phyloP scores from a whole-genome alignment of 2,329 filamentous ascomycete species.

The Aspergillus phoenicis region DNA sequence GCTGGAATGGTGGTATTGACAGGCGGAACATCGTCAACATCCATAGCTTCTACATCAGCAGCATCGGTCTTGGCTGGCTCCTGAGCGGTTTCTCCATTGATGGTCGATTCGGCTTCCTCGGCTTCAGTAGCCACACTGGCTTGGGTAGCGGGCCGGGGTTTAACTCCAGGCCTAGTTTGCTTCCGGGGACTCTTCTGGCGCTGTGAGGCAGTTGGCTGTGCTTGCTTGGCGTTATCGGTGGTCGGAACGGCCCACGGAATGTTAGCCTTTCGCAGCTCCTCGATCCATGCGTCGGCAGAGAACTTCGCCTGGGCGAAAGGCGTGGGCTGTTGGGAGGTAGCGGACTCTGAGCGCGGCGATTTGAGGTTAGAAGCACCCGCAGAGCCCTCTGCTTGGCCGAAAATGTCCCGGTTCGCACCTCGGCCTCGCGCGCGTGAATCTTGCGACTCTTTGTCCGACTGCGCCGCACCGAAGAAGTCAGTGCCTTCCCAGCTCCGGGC shows the following conservation, averaged over 20 bases:
- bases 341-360: conserved; percentile 19
- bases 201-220: conserved; percentile 22
- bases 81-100: conserved; percentile 25
- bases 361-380: conserved; percentile 24
- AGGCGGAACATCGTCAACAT: conserved; percentile 46
- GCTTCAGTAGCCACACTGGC: conserved; percentile 43
- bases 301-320: conserved; percentile 41
- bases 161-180: conserved; percentile 30
- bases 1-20: conserved; percentile 13
- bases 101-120: conserved; percentile 40
- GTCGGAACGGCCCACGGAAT: conserved; percentile 37
- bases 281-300: conserved; percentile 42
- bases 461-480: conserved; percentile 34
- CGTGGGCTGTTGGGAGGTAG: conserved; percentile 29
- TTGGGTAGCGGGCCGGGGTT: conserved; percentile 32
- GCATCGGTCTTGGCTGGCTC: conserved; percentile 20
- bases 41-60: conserved; percentile 47
- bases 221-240: conserved; percentile 28
- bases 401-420: conserved; percentile 24
- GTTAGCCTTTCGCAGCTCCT: conserved; percentile 40
- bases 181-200: conserved; percentile 40
- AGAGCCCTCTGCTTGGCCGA: conserved; percentile 23
- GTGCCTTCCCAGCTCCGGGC: conserved; percentile 44
- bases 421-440: conserved; percentile 25
- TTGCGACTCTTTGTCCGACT: conserved; percentile 29